phyloP scores from a whole-genome alignment of 2,329 filamentous ascomycete genomes.

The Cladosporium sp. region DNA sequence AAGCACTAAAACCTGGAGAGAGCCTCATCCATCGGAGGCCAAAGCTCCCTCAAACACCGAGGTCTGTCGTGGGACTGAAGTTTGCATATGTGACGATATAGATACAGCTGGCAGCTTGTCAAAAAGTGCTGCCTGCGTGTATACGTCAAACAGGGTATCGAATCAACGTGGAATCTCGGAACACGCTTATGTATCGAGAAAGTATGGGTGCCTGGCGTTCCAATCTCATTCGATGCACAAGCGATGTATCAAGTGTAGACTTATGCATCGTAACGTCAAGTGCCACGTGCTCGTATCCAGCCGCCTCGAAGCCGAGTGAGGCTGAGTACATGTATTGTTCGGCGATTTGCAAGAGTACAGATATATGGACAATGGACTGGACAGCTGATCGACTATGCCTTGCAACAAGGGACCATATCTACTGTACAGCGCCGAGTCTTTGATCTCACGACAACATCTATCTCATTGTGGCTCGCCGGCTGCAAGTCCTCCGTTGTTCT shows the following conservation, averaged over 20 bases:
- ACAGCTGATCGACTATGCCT: background rate
- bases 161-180: no score
- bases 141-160: no score
- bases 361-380: background rate
- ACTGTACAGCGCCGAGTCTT: background rate
- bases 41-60: slow-evolving; percentile 1
- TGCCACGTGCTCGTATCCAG: background rate
- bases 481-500: background rate
- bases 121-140: background rate
- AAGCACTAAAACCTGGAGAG: slow-evolving; percentile 7
- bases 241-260: background rate
- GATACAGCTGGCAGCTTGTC: background rate
- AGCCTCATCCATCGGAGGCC: background rate
- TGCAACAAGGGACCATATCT: background rate
- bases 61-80: background rate
- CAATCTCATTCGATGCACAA: background rate
- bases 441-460: background rate
- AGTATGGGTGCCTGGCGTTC: background rate
- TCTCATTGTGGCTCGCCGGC: background rate
- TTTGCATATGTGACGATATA: background rate
- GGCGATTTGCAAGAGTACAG: background rate
- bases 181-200: background rate
- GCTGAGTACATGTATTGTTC: background rate
- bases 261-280: background rate
- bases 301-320: background rate